Evolutionary conservation across 345 rosid species (phyloP).

Genomic region (Pugionium dolabratum): DNA sequence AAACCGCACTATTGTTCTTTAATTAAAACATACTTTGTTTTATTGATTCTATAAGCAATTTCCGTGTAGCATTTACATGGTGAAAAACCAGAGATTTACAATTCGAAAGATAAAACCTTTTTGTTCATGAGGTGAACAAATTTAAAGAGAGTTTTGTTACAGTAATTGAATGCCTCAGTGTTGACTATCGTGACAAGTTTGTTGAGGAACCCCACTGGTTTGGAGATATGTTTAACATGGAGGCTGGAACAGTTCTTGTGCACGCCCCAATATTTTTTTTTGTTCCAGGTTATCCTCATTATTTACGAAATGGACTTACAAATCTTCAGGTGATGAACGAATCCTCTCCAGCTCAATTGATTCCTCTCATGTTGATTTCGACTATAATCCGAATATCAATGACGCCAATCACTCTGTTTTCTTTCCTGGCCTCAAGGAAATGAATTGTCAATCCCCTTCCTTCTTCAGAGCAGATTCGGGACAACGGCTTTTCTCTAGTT

Average conservation of each 20-base stretch:
- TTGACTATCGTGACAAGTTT: too few species aligned
- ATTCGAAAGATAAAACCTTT: not conserved
- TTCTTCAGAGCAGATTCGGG: slow-evolving; percentile 34
- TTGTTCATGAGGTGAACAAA: not conserved
- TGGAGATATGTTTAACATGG: too few species aligned
- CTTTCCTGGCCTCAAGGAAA: slow-evolving; percentile 38
- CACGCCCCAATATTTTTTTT: too few species aligned
- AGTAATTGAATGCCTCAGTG: too few species aligned
- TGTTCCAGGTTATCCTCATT: not conserved
- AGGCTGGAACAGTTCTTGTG: too few species aligned
- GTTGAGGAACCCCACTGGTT: too few species aligned
- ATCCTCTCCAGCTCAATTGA: slow-evolving; percentile 36
- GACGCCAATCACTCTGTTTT: slow-evolving; percentile 26
- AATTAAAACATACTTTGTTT: not conserved
- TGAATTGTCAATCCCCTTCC: slow-evolving; percentile 38
- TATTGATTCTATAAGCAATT: slow-evolving; percentile 2
- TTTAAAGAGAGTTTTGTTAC: too few species aligned
- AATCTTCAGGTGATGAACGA: slow-evolving; percentile 1
- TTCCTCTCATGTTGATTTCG: slow-evolving; percentile 18
- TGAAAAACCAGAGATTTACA: slow-evolving; percentile 6
- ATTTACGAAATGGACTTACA: not conserved
- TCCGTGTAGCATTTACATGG: slow-evolving; percentile 19
- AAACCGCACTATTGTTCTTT: slow-evolving; percentile 24
- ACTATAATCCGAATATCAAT: slow-evolving; percentile 33
- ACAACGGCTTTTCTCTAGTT: slow-evolving; percentile 40